Base-by-base conservation (phyloP, 768 basidiomycete genomes). In the Botryobasidium botryosum region DNA sequence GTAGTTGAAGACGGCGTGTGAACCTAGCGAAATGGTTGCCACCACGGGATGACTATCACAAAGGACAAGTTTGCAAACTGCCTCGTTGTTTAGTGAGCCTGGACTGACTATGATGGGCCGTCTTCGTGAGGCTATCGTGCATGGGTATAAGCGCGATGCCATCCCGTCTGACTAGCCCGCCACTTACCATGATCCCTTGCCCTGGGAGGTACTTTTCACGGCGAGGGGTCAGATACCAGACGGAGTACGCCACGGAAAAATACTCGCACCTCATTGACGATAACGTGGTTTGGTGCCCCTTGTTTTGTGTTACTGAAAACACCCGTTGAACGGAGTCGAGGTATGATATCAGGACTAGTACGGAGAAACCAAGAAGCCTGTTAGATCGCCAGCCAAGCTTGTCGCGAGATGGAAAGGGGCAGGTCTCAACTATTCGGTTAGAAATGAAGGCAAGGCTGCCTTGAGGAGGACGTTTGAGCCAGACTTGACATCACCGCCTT, bases 41-140 rank as follows among this genome's bases (percentile, higher is more conserved):
- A 94, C 90, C 4, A 80, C 74, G 0, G 90, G 85, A 55, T 77
- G 64, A 62, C n/a, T n/a, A n/a, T n/a, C n/a, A n/a, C n/a, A n/a
- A n/a, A n/a, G n/a, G n/a, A n/a, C n/a, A n/a, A n/a, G n/a, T n/a
- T n/a, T n/a, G n/a, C n/a, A n/a, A n/a, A n/a, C n/a, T n/a, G n/a
- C n/a, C n/a, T n/a, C n/a, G n/a, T n/a, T n/a, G n/a, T n/a, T n/a
- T n/a, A n/a, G n/a, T n/a, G n/a, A n/a, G n/a, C n/a, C n/a, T n/a
- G n/a, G n/a, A n/a, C n/a, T n/a, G n/a, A n/a, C n/a, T 92, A 96
- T 15, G 77, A 72, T 2, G 87, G 80, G 0, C 91, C 88, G 58
- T 96, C 90, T 64, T 92, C 78, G 54, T 94, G 91, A 1, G 87
- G 85, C 85, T 91, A 40, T 47, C 23, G 25, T 29, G 25, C 7